Evolutionary conservation across 1,284 basidiomycete species (phyloP).

Genomic region (Omphalotus olearius): DNA sequence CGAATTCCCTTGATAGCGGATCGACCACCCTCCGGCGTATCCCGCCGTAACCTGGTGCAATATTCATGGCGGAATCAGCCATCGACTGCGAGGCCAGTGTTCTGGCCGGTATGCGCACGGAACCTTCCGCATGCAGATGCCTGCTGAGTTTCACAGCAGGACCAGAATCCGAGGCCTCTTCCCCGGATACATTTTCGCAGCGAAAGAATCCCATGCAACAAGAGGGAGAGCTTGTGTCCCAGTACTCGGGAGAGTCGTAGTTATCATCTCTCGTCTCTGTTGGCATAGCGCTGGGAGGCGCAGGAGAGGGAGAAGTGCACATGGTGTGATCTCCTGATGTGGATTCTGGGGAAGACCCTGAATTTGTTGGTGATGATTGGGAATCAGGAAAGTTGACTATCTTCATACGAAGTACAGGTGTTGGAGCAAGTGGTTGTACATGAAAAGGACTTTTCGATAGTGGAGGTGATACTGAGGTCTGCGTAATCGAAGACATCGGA

Average conservation of each 20-base stretch:
- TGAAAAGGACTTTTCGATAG: not conserved
- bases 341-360: not conserved
- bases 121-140: not conserved
- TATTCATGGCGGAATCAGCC: not conserved
- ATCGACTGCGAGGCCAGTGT: not conserved
- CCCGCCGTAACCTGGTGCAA: too few relatives aligned
- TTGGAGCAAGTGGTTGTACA: not conserved
- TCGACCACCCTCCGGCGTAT: too few relatives aligned
- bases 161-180: not conserved
- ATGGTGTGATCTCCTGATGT: not conserved
- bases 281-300: not conserved
- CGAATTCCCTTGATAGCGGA: too few relatives aligned
- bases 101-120: not conserved
- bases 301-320: not conserved
- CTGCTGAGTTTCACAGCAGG: too few relatives aligned
- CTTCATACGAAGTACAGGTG: not conserved
- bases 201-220: constrained; percentile 4
- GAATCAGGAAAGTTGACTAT: not conserved
- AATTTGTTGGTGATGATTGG: not conserved
- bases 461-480: not conserved
- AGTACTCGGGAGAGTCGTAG: not conserved
- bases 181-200: not conserved
- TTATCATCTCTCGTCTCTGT: not conserved
- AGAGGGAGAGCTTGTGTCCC: not conserved
- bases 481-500: not conserved